phyloP scores from a whole-genome alignment of 495 filamentous ascomycete species.

The Penicillium silybi region DNA sequence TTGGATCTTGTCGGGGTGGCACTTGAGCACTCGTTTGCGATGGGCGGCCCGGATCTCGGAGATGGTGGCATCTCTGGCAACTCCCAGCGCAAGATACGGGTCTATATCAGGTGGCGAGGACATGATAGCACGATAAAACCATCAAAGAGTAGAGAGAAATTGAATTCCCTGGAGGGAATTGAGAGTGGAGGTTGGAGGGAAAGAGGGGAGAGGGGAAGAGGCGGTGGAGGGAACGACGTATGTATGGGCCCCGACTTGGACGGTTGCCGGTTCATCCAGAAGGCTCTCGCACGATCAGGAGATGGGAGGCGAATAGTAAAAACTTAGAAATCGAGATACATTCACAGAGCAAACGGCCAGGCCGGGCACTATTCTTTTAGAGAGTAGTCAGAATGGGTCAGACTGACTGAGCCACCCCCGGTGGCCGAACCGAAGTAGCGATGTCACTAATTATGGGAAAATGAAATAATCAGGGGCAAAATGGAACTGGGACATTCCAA shows the following conservation, averaged over 20 bases:
- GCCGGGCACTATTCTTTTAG: not conserved
- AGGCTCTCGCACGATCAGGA: slow-evolving; percentile 16
- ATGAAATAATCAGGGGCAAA: not conserved
- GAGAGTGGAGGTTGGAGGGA: slow-evolving; percentile 4
- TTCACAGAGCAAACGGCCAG: not conserved
- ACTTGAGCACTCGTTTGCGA: slow-evolving; percentile 88
- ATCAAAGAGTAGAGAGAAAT: slow-evolving; percentile 8
- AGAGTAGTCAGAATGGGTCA: not conserved
- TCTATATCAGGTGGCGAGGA: slow-evolving; percentile 62
- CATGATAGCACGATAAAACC: slow-evolving; percentile 44
- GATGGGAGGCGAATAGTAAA: not conserved
- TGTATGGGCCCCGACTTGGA: slow-evolving; percentile 6
- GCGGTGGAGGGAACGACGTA: slow-evolving; percentile 15
- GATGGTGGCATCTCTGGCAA: slow-evolving; percentile 69
- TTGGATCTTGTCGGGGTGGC: slow-evolving; percentile 92
- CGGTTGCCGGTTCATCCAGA: slow-evolving; percentile 23
- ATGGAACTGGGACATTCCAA: not conserved
- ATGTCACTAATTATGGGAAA: not conserved
- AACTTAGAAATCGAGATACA: not conserved
- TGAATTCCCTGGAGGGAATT: slow-evolving; percentile 6
- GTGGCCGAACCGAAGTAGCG: not conserved
- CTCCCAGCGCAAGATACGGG: slow-evolving; percentile 78
- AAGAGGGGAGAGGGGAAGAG: slow-evolving; percentile 19
- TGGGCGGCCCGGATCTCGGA: slow-evolving; percentile 75
- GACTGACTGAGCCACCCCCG: not conserved